Evolutionary conservation across 345 rosid species (phyloP), one percentile per base, ranked within the genome.

Genomic region (Erysimum cheiranthoides): DNA sequence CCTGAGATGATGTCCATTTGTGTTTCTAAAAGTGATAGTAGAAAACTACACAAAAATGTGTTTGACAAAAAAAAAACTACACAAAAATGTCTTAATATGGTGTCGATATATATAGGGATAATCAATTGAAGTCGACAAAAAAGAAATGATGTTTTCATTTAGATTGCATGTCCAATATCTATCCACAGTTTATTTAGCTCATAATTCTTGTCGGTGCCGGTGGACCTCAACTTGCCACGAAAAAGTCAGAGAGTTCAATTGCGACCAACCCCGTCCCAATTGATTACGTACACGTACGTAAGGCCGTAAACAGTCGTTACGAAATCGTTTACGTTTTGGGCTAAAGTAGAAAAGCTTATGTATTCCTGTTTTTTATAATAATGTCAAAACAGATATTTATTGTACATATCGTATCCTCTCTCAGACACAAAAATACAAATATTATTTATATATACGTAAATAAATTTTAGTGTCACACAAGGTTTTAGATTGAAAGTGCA

Each of bases 1-100:
- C 73, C 85, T 52, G 64, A 62, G 32, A 68, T 58, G 34, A 59
- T 49, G 0, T 75, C 79, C 79, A 75, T 67, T 8, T 38, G 6
- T 47, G 43, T 59, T 65, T 54, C 42, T 31, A 4, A 61, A 61
- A 50, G 12, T 50, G 27, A 50, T 72, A 11, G 6, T 72, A 11
- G 6, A 28, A 16, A n/a, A 61, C 43, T 16, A 51, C 28, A 51
- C 8, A 10, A 36, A 56, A 16, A 2, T 36, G 8, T 16, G n/a
- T n/a, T n/a, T n/a, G n/a, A n/a, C n/a, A n/a, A n/a, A n/a, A n/a
- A n/a, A n/a, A 28, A 16, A n/a, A 61, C 43, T 16, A 51, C 28
- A 51, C 8, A 10, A 36, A 56, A 16, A 2, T 36, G 8, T 16
- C 18, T 62, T 6, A 11, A 5, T 2, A n/a, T 16, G 21, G 10